Base-by-base conservation (phyloP, 495 filamentous ascomycete species). In the Annulohypoxylon moriforme region DNA sequence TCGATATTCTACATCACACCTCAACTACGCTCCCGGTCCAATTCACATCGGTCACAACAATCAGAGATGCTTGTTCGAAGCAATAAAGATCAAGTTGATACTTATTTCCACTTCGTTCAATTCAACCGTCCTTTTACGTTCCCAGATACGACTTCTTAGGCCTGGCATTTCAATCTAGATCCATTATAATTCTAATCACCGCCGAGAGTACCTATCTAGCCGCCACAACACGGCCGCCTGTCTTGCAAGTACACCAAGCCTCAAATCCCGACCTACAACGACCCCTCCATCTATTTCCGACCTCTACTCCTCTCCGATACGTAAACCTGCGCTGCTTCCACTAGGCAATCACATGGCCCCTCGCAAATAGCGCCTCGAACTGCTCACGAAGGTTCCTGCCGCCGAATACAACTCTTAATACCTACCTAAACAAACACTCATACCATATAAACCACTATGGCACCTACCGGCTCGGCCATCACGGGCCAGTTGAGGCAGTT, bases 401-500 rank as follows among this genome's bases (percentile, higher is more conserved):
- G 53, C 24, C 64, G 20, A 63, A 66, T 56, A 18, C 59, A 50
- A 52, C 64, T 27, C 64, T 55, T 16, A 25, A 33, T 53, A 60
- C n/a, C 38, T 57, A 52, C 13, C 24, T 44, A 44, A 16, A 18
- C 40, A 4, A 18, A 44, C 16, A 44, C 40, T n/a, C 10, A 36
- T 36, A 36, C 8, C 10, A 36, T 8, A 44, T 13, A 44, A 8
- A 14, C 46, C 73, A 86, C 67, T 77, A 96, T 96, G 94, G 87
- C 92, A 62, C 90, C 92, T 7, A 87, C 87, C 31, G 88, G 85
- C 69, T 78, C 86, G 16, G 85, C 90, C 77, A 85, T 94, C 71
- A 84, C 91, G 42, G 84, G 84, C 77, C 92, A 97, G 80, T 83
- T 98, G 72, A 88, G 91, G 76, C 92, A 96, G 76, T 85, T 93